Conservation (phyloP, 2,329 filamentous ascomycete genomes). For the Pseudodiploospora longispora region DNA sequence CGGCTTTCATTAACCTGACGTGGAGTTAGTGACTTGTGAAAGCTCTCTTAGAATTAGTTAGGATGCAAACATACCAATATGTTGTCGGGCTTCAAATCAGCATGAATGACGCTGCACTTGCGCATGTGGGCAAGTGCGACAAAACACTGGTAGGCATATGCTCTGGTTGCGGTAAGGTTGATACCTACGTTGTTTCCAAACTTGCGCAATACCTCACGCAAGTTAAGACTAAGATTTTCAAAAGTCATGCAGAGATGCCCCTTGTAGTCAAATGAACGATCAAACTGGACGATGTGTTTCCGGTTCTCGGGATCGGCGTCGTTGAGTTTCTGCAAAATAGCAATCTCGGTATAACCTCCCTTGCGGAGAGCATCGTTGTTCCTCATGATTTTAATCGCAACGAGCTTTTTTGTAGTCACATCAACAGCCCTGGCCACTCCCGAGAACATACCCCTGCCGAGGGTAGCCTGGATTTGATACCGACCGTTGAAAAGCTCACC, state of each 20-base stretch:
- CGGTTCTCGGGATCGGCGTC: conserved; percentile 79
- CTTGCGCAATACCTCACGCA: conserved; percentile 90
- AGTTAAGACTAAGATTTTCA: conserved; percentile 86
- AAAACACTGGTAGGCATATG: conserved; percentile 93
- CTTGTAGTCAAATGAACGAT: conserved; percentile 87
- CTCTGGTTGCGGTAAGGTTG: conserved; percentile 76
- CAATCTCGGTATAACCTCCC: conserved; percentile 88
- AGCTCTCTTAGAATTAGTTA: neutral
- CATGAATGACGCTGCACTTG: conserved; percentile 88
- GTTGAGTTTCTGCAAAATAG: conserved; percentile 81
- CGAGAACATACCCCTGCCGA: conserved; percentile 94
- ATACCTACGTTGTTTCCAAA: conserved; percentile 92
- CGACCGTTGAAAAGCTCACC: conserved; percentile 84
- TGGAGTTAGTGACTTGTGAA: neutral
- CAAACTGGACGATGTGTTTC: conserved; percentile 84
- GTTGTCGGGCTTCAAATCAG: conserved; percentile 96
- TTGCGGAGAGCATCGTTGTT: conserved; percentile 91
- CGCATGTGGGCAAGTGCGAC: conserved; percentile 79
- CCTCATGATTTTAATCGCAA: conserved; percentile 96
- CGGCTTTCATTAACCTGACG: conserved; percentile 66
- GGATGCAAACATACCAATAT: conserved; percentile 55
- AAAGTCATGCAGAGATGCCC: conserved; percentile 95
- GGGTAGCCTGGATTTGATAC: conserved; percentile 78
- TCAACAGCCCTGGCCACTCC: conserved; percentile 87
- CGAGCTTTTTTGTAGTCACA: conserved; percentile 62